These are phyloP conservation scores for Terfezia claveryi DNA, from an alignment of 495 filamentous ascomycete genomes.

Conservation along the genomic window DNA sequence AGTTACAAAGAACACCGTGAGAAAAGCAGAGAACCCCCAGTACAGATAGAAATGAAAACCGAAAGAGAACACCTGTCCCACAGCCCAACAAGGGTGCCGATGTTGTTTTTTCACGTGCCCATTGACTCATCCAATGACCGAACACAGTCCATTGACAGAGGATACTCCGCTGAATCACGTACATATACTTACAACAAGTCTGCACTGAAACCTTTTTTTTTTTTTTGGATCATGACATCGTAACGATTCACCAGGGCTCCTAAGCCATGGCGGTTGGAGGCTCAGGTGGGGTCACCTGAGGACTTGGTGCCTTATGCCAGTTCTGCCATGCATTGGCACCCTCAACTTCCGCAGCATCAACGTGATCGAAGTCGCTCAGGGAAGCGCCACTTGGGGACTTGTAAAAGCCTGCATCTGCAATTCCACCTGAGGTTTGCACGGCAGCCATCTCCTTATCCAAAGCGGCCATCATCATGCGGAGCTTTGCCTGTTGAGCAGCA, in stretches of 20 bases:
- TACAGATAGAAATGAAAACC: too few species aligned
- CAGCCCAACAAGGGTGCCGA: too few species aligned
- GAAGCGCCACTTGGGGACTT: background rate
- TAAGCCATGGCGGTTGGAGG: background rate
- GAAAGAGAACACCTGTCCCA: too few species aligned
- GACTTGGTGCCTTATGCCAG: background rate
- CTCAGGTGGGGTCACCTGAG: background rate
- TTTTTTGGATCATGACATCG: too few species aligned
- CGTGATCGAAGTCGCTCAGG: background rate
- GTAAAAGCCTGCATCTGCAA: background rate
- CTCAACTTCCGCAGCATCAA: background rate
- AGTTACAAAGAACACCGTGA: too few species aligned
- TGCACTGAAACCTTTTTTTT: too few species aligned
- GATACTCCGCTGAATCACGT: too few species aligned
- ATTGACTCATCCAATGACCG: too few species aligned
- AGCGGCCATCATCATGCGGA: conserved; percentile 15
- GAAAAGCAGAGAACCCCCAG: too few species aligned
- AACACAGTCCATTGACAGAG: too few species aligned
- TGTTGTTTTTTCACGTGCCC: too few species aligned
- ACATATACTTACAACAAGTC: too few species aligned
- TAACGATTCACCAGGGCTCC: background rate
- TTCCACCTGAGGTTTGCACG: background rate
- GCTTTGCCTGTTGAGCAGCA: conserved; percentile 16
- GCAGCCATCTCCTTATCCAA: conserved; percentile 15
- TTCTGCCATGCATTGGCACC: background rate